These are phyloP conservation scores for Suillus occidentalis DNA, from an alignment of 768 basidiomycete genomes.

Conservation along the genomic window DNA sequence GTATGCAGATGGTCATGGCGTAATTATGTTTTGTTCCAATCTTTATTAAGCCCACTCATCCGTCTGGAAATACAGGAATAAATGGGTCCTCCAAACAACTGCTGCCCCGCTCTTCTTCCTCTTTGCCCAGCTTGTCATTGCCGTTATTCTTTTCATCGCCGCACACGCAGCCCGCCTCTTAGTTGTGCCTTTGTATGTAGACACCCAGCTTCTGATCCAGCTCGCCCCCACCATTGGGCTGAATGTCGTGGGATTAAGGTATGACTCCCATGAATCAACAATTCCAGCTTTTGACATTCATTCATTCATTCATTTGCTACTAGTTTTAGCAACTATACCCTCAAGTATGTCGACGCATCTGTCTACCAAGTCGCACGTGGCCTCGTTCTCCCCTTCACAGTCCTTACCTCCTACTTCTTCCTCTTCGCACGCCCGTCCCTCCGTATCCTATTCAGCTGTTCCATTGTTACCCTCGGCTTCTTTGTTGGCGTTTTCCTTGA, in stretches of 20 bases:
- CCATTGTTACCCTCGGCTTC: constrained; percentile 88
- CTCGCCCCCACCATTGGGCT: constrained; percentile 73
- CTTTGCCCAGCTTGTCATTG: constrained; percentile 76
- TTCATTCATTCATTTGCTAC: constrained; percentile 2
- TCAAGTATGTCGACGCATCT: constrained; percentile 93
- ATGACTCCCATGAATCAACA: constrained; percentile 10
- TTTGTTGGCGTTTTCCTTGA: constrained; percentile 87
- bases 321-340: constrained; percentile 86
- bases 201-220: constrained; percentile 65
- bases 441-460: constrained; percentile 72
- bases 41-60: constrained; percentile 14
- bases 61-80: constrained; percentile 53
- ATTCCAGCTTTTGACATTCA: background rate
- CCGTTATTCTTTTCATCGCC: constrained; percentile 70
- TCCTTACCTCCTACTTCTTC: constrained; percentile 78
- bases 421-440: constrained; percentile 76
- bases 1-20: constrained; percentile 85
- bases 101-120: constrained; percentile 84
- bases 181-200: constrained; percentile 65
- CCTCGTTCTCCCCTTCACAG: constrained; percentile 91
- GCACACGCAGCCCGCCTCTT: constrained; percentile 63
- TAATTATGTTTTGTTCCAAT: constrained; percentile 32
- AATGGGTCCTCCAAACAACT: constrained; percentile 86
- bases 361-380: constrained; percentile 97
- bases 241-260: constrained; percentile 86